phyloP scores from a whole-genome alignment of 83 land plant genomes.

The Thuja plicata region DNA sequence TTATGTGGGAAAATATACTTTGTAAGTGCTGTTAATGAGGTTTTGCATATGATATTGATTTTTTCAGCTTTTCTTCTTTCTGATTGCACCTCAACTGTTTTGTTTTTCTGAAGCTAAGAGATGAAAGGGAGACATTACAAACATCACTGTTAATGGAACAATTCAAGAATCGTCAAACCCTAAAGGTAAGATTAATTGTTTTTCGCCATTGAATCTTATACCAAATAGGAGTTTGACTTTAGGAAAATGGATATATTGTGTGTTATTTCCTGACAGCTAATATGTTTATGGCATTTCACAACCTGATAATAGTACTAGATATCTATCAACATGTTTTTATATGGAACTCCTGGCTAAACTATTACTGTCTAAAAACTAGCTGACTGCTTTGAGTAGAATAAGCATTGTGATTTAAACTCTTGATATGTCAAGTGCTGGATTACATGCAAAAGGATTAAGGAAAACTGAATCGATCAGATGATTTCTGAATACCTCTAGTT shows the following conservation, averaged over 20 bases:
- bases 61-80: not conserved
- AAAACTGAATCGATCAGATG: not conserved
- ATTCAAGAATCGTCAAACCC: not conserved
- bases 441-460: not conserved
- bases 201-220: not conserved
- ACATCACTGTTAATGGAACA: slow-evolving; percentile 4
- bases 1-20: not conserved
- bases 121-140: slow-evolving; percentile 13
- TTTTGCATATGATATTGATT: not conserved
- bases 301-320: not conserved
- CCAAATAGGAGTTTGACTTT: not conserved
- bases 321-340: not conserved
- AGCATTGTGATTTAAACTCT: not conserved
- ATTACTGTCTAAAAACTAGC: not conserved
- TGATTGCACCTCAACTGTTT: not conserved
- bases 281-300: not conserved
- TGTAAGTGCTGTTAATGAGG: not conserved
- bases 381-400: not conserved
- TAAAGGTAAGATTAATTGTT: not conserved
- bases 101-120: slow-evolving; percentile 3
- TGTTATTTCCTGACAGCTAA: not conserved
- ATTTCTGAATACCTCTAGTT: not conserved
- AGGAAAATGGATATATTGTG: not conserved
- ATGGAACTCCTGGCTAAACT: not conserved
- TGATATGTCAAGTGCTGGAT: not conserved